Conservation (phyloP, 2,329 filamentous ascomycete genomes). For the Fusarium mexicanum region DNA sequence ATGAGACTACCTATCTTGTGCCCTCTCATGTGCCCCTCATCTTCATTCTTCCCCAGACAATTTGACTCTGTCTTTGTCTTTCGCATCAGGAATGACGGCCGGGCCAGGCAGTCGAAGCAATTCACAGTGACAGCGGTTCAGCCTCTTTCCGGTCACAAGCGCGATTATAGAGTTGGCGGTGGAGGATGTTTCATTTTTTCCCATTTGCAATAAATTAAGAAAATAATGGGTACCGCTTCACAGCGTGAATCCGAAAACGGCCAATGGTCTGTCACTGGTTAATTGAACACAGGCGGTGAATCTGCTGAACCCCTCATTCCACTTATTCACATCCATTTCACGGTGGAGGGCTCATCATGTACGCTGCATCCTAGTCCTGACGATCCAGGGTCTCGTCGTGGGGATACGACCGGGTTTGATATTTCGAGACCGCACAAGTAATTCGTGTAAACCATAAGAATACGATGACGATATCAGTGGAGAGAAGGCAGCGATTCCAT, state of each 20-base stretch:
- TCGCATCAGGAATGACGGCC: conserved; percentile 18
- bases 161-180: conserved; percentile 1
- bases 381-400: conserved; percentile 33
- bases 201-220: neutral
- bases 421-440: neutral
- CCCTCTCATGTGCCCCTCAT: conserved; percentile 3
- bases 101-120: conserved; percentile 10
- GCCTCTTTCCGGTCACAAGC: conserved; percentile 7
- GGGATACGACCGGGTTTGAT: conserved; percentile 3
- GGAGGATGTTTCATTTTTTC: conserved; percentile 15
- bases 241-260: conserved; percentile 11
- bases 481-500: conserved; percentile 4
- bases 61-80: neutral
- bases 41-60: conserved; percentile 7
- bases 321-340: conserved; percentile 16
- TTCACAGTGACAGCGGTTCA: conserved; percentile 1
- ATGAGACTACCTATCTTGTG: conserved; percentile 24
- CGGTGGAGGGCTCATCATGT: neutral
- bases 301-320: conserved; percentile 28
- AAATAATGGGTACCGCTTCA: conserved; percentile 12
- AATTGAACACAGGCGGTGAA: conserved; percentile 23
- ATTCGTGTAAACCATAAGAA: conserved; percentile 1
- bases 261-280: conserved; percentile 1
- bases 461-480: conserved; percentile 25
- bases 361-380: conserved; percentile 6